Base-by-base conservation (phyloP, 352 stramenopile genomes). In the Globisporangium cederbergense region DNA sequence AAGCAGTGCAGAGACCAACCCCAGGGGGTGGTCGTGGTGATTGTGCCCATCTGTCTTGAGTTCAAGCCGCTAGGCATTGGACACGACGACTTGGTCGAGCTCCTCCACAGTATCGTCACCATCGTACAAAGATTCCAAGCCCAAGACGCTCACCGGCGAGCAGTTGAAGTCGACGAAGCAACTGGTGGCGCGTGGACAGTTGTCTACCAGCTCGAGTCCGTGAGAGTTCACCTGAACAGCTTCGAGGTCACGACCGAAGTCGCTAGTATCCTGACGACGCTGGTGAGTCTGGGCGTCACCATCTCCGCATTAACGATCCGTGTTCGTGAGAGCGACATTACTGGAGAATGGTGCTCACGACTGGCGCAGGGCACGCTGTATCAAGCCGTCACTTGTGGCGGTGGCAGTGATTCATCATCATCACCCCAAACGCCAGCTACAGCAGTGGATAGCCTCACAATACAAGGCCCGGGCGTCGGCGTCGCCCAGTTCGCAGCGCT, bases 211-310 rank as follows among this genome's bases (percentile, higher is more conserved):
- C 16, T 62, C 25, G 25, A 53, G 18, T 45, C 40, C n/a, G 38
- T 62, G 25, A 62, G 32, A 45, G 10, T 62, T 10, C 57, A 62
- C n/a, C 57, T 62, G 3, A 38, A 62, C 18, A 62, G 57, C 13
- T 52, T 54, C 11, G 57, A 62, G 1, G 53, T 62, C 42, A 62
- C 57, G n/a, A 62, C 40, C 8, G 14, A 43, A 28, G 43, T 42
- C 8, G 57, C 57, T 6, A 30, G n/a, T 11, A 42, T 54, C 13
- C 43, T 62, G 38, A 45, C 42, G 20, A 54, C 40, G 2, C 42
- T 62, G 6, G 10, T 30, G 57, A 7, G 25, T 9, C 57, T 62
- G 20, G 57, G 57, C 10, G 57, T 62, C 7, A 52, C 18, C 0
- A n/a, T 55, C 4, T 38, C 43, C 40, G 51, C 45, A 10, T 36